These are phyloP conservation scores for Marsdenia floribunda DNA, from an alignment of 257 asterid species.

Conservation along the genomic window DNA sequence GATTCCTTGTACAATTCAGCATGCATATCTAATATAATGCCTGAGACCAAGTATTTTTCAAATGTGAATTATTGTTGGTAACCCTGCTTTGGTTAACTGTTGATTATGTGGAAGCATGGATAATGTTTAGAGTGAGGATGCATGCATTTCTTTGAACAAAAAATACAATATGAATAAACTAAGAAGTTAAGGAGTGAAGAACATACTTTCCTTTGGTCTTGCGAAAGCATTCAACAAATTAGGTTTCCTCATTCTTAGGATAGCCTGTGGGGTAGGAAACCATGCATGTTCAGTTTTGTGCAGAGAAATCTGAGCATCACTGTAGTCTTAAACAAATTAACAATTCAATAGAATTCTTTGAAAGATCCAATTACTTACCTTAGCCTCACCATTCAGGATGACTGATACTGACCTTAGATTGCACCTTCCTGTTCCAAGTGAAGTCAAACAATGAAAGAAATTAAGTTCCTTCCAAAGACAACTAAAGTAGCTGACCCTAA, in stretches of 20 bases:
- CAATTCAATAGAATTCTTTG: background rate
- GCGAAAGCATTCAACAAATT: conserved; percentile 54
- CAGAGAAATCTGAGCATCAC: background rate
- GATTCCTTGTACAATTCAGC: conserved; percentile 65
- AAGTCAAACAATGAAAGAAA: conserved; percentile 5
- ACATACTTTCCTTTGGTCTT: conserved; percentile 68
- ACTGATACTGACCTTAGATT: conserved; percentile 52
- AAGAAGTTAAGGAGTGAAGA: conserved; percentile 2
- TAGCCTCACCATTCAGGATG: conserved; percentile 54
- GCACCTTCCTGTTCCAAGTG: conserved; percentile 49
- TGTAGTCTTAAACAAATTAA: background rate
- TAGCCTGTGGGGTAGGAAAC: conserved; percentile 39
- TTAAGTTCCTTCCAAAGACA: background rate
- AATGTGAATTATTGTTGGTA: background rate
- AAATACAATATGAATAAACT: background rate
- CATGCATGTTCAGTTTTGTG: background rate
- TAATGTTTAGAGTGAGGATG: background rate
- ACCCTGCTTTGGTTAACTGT: background rate
- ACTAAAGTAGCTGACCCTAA: background rate
- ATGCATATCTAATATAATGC: conserved; percentile 51
- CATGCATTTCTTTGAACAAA: background rate
- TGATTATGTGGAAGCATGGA: background rate
- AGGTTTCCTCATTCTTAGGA: conserved; percentile 64
- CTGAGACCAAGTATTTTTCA: conserved; percentile 24
- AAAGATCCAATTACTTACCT: conserved; percentile 33